A percentile compares a stretch with the other conserved stretches of the same genome.
Evolutionary conservation across 371 early-diverging fungal species (phyloP).

Genomic region (Circinella minor): DNA sequence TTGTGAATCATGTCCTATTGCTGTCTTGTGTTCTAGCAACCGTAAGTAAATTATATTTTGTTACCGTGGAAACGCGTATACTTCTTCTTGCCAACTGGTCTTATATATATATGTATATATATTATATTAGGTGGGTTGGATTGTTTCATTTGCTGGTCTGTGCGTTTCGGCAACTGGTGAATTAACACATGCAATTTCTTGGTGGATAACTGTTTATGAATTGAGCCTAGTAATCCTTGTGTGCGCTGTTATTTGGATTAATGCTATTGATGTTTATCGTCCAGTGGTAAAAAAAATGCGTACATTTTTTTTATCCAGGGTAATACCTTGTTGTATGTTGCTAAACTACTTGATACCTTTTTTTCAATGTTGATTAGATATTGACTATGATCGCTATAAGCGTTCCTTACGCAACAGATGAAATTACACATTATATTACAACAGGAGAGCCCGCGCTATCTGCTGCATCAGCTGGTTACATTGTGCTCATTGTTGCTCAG

Average conservation of each 20-base stretch:
- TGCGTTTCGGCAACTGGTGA: conserved; percentile 30
- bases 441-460: conserved; percentile 22
- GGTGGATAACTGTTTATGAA: conserved; percentile 43
- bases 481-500: conserved; percentile 36
- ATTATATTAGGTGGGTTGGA: conserved; percentile 41
- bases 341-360: neutral
- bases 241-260: conserved; percentile 31
- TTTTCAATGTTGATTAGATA: conserved; percentile 16
- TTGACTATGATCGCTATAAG: conserved; percentile 38
- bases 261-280: conserved; percentile 24
- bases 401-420: conserved; percentile 36
- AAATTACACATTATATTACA: conserved; percentile 29
- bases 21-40: conserved; percentile 8
- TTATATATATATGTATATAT: neutral
- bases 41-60: conserved; percentile 4
- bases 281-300: conserved; percentile 24
- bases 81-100: too few relatives aligned
- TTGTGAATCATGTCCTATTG: conserved; percentile 13
- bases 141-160: conserved; percentile 41
- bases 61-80: neutral
- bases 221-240: conserved; percentile 28
- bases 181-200: conserved; percentile 28
- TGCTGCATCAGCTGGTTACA: conserved; percentile 34
- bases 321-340: neutral
- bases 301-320: neutral